These are phyloP conservation scores for Harringtonia aguacate DNA, from an alignment of 2,329 filamentous ascomycete species.

Conservation along the genomic window DNA sequence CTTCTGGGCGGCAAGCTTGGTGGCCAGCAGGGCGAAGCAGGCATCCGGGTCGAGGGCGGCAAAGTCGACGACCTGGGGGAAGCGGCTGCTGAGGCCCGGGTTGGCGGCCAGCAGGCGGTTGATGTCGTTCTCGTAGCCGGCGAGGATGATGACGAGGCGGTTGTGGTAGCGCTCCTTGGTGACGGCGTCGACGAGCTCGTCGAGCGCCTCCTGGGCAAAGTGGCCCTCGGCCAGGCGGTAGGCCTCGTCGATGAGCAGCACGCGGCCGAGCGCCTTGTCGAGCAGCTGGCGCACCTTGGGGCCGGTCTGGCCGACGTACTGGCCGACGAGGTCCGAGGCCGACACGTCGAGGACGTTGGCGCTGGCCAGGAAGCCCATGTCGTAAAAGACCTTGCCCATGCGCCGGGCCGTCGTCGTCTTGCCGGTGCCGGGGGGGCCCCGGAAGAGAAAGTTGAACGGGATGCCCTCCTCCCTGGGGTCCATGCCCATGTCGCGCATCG, in stretches of 20 bases:
- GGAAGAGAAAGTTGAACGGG: conserved; percentile 60
- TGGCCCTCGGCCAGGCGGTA: conserved; percentile 49
- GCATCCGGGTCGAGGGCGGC: conserved; percentile 27
- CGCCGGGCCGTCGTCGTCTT: conserved; percentile 65
- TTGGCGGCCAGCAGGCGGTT: conserved; percentile 51
- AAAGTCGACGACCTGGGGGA: conserved; percentile 52
- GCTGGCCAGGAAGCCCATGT: conserved; percentile 57
- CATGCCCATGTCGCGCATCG: conserved; percentile 37
- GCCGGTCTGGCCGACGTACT: conserved; percentile 59
- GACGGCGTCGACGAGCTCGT: conserved; percentile 39
- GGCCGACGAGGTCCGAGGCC: conserved; percentile 55
- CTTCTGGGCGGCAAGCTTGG: conserved; percentile 17
- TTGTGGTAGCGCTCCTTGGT: conserved; percentile 45
- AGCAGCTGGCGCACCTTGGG: conserved; percentile 52
- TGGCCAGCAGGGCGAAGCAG: conserved; percentile 33
- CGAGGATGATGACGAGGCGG: conserved; percentile 56
- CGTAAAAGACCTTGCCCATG: conserved; percentile 66
- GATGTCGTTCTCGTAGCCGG: conserved; percentile 58
- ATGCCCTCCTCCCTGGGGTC: conserved; percentile 47
- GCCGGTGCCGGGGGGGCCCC: conserved; percentile 49
- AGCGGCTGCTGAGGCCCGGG: conserved; percentile 52
- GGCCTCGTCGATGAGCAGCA: conserved; percentile 64
- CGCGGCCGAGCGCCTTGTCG: conserved; percentile 51
- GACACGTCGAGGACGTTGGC: conserved; percentile 43
- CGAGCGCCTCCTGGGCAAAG: conserved; percentile 47